A percentile compares a stretch with the other conserved stretches of the same genome.
Evolutionary conservation across 2,329 filamentous ascomycete genomes (phyloP).

Genomic region (Pseudopithomyces maydicus): DNA sequence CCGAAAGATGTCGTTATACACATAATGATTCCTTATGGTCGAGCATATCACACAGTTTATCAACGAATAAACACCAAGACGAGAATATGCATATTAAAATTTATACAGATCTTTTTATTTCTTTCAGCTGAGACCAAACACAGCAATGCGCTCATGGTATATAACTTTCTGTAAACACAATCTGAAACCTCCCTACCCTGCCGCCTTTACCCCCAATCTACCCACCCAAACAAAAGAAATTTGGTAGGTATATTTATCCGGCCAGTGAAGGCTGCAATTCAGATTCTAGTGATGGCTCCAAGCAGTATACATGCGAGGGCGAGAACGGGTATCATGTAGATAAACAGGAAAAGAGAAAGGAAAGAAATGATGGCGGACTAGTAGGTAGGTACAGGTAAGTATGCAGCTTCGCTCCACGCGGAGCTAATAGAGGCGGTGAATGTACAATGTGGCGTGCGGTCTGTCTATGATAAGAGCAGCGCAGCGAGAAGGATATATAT

Average conservation of each 20-base stretch:
- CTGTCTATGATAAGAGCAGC: background rate
- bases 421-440: constrained; percentile 18
- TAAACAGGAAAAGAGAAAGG: background rate
- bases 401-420: constrained; percentile 21
- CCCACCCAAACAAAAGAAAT: constrained; percentile 1
- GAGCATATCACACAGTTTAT: too few relatives aligned
- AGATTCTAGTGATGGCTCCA: background rate
- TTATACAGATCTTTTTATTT: too few relatives aligned
- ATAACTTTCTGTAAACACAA: background rate
- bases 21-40: too few relatives aligned
- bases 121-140: background rate
- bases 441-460: background rate
- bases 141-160: background rate
- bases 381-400: background rate
- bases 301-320: background rate
- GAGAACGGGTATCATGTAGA: constrained; percentile 3
- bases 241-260: background rate
- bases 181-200: background rate
- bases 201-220: background rate
- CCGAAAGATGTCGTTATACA: too few relatives aligned
- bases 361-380: too few relatives aligned
- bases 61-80: too few relatives aligned
- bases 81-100: too few relatives aligned
- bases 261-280: constrained; percentile 4
- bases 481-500: background rate